These are phyloP conservation scores for Stentor roeselii DNA, from an alignment of 73 alveolate species.

Conservation along the genomic window DNA sequence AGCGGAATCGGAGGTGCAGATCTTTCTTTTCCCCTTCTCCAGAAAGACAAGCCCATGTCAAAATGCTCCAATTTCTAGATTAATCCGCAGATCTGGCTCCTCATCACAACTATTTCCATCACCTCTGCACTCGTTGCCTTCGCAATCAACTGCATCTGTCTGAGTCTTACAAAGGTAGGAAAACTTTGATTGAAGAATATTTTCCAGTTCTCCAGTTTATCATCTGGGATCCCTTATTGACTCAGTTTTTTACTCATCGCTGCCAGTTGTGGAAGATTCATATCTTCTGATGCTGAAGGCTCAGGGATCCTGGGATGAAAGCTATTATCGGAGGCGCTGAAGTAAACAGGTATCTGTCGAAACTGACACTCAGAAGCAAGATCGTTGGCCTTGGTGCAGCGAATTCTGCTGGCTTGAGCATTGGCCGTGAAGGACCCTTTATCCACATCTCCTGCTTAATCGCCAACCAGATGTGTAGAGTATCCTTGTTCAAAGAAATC, in stretches of 20 bases:
- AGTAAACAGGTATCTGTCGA: conserved; percentile 66
- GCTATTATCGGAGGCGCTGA: conserved; percentile 86
- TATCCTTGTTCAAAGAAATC: conserved; percentile 47
- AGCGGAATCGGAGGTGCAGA: not conserved
- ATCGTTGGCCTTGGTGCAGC: conserved; percentile 79
- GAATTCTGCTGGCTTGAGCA: conserved; percentile 79
- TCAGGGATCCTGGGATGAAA: conserved; percentile 96
- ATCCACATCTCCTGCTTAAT: conserved; percentile 84
- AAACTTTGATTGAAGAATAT: too few species aligned
- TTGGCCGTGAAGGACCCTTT: conserved; percentile 94
- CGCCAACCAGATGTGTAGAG: conserved; percentile 64
- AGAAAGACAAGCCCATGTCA: not conserved
- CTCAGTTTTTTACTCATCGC: conserved; percentile 58
- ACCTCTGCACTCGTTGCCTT: not conserved
- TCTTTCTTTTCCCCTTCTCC: not conserved
- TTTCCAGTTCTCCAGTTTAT: not conserved
- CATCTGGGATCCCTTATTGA: conserved; percentile 57
- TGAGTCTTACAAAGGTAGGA: not conserved
- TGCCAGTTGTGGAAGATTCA: conserved; percentile 73
- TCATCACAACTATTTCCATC: not conserved
- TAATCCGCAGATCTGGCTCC: not conserved
- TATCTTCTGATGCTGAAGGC: conserved; percentile 90
- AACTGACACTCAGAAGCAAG: conserved; percentile 75
- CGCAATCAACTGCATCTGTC: not conserved
- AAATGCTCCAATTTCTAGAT: not conserved